Evolutionary conservation across 2,329 filamentous ascomycete species (phyloP).

Genomic region (Diaporthe citriasiana): DNA sequence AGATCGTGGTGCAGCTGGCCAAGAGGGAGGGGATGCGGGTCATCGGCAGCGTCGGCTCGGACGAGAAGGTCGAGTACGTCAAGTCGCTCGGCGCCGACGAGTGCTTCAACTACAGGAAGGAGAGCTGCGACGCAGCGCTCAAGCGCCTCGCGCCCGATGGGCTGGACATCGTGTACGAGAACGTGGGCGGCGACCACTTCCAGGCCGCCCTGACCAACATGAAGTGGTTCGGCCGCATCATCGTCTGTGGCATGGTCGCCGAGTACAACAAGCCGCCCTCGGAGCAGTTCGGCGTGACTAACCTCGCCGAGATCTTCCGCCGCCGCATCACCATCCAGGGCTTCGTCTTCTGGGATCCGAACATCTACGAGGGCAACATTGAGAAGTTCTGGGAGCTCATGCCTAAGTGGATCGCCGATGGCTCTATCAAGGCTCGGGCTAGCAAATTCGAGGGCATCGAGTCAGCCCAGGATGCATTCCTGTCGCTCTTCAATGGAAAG

Average conservation of each 20-base stretch:
- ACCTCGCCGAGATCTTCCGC: slow-evolving; percentile 69
- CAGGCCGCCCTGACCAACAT: slow-evolving; percentile 68
- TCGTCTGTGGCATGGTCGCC: slow-evolving; percentile 75
- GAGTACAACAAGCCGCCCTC: slow-evolving; percentile 72
- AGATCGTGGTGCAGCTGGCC: slow-evolving; percentile 81
- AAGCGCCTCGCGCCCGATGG: slow-evolving; percentile 77
- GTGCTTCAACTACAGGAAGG: slow-evolving; percentile 87
- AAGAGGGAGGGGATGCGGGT: slow-evolving; percentile 82
- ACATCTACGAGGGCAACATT: slow-evolving; percentile 72
- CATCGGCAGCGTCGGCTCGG: slow-evolving; percentile 81
- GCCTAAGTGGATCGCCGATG: slow-evolving; percentile 77
- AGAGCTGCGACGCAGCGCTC: slow-evolving; percentile 75
- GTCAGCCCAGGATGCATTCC: slow-evolving; percentile 73
- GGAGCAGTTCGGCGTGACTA: slow-evolving; percentile 73
- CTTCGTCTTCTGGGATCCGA: slow-evolving; percentile 70
- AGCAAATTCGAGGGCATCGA: slow-evolving; percentile 77
- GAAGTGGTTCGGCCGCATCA: slow-evolving; percentile 75
- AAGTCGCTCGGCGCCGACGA: slow-evolving; percentile 79
- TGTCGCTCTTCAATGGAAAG: slow-evolving; percentile 77
- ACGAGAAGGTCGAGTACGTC: slow-evolving; percentile 82
- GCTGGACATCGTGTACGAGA: slow-evolving; percentile 86
- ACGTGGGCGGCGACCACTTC: slow-evolving; percentile 82
- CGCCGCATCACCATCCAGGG: slow-evolving; percentile 76
- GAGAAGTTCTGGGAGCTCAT: slow-evolving; percentile 76
- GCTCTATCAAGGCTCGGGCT: slow-evolving; percentile 72